These are phyloP conservation scores for Hypericum androsaemum DNA, from an alignment of 345 rosid species.

Conservation along the genomic window DNA sequence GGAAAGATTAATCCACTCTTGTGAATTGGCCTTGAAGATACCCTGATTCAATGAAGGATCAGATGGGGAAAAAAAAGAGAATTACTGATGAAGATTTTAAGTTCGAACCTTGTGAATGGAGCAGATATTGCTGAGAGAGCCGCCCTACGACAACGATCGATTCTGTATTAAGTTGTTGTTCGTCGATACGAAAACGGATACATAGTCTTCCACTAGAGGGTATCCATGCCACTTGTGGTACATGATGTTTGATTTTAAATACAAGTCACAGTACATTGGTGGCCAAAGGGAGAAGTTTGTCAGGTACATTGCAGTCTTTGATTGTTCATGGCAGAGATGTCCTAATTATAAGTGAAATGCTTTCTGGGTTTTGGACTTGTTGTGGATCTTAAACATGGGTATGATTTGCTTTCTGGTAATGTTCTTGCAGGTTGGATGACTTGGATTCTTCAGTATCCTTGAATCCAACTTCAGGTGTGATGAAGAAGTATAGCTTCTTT, in stretches of 20 bases:
- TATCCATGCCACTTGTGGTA: conserved; percentile 16
- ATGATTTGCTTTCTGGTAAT: not conserved
- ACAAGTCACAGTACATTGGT: conserved; percentile 67
- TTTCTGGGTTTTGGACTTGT: not conserved
- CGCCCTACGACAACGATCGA: too few relatives aligned
- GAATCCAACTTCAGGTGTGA: conserved; percentile 26
- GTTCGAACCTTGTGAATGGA: too few relatives aligned
- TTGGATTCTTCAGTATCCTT: conserved; percentile 49
- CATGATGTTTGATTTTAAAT: conserved; percentile 53
- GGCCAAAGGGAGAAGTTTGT: conserved; percentile 73
- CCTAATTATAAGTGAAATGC: not conserved
- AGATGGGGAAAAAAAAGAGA: too few relatives aligned
- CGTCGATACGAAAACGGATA: too few relatives aligned
- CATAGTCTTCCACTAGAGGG: not conserved
- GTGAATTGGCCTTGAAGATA: too few relatives aligned
- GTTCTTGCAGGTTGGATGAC: conserved; percentile 51
- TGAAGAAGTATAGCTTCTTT: conserved; percentile 34
- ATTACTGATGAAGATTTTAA: too few relatives aligned
- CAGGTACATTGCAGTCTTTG: conserved; percentile 26
- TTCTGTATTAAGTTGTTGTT: too few relatives aligned
- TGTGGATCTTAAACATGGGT: not conserved
- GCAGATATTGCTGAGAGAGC: too few relatives aligned
- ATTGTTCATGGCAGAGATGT: not conserved
- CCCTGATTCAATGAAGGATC: too few relatives aligned
- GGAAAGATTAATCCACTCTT: too few relatives aligned